These are phyloP conservation scores for Penicillium chermesinum DNA, from an alignment of 495 filamentous ascomycete genomes.

Conservation along the genomic window DNA sequence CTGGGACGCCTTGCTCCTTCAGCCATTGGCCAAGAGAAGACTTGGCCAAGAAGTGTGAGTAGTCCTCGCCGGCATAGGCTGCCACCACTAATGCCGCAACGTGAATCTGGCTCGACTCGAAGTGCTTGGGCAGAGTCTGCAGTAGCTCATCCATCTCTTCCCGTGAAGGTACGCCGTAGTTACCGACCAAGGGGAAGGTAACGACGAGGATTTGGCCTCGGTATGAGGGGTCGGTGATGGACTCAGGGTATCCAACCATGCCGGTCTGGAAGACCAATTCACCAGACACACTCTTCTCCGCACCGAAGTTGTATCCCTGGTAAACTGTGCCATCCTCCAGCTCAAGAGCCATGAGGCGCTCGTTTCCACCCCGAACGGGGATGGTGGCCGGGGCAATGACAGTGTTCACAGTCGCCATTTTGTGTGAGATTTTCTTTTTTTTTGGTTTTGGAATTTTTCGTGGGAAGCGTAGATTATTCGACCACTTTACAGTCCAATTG, in stretches of 20 bases:
- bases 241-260: slow-evolving; percentile 98
- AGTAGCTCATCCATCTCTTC: slow-evolving; percentile 77
- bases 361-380: slow-evolving; percentile 41
- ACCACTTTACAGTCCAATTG: slow-evolving; percentile 32
- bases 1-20: slow-evolving; percentile 92
- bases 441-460: slow-evolving; percentile 29
- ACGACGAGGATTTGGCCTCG: slow-evolving; percentile 87
- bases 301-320: slow-evolving; percentile 92
- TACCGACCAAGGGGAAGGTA: slow-evolving; percentile 85
- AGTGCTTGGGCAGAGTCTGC: slow-evolving; percentile 78
- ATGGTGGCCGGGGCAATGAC: slow-evolving; percentile 48
- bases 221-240: slow-evolving; percentile 88
- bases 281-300: slow-evolving; percentile 83
- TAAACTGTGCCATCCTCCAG: slow-evolving; percentile 84
- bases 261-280: slow-evolving; percentile 99
- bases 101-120: slow-evolving; percentile 88
- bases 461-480: slow-evolving; percentile 7
- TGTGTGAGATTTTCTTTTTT: slow-evolving; percentile 21
- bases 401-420: slow-evolving; percentile 31
- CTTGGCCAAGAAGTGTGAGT: slow-evolving; percentile 83
- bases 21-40: slow-evolving; percentile 92
- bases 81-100: slow-evolving; percentile 85
- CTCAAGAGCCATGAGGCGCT: slow-evolving; percentile 71
- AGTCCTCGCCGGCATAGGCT: slow-evolving; percentile 88
- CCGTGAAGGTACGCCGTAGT: slow-evolving; percentile 90